Base-by-base conservation (phyloP, 768 basidiomycete species). In the Gymnopilus dilepis region DNA sequence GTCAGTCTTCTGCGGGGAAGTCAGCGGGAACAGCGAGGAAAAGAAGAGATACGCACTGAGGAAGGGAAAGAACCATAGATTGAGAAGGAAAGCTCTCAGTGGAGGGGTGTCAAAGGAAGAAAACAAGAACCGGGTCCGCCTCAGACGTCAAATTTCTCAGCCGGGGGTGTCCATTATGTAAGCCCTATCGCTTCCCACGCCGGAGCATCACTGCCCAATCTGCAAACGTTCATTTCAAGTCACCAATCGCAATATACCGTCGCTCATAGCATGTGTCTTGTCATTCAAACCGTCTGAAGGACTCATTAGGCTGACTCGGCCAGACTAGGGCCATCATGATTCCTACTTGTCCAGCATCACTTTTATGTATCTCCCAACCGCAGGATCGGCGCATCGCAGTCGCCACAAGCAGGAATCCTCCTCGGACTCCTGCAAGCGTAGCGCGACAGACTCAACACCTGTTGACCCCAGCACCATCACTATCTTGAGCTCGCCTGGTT, bases 381-480 rank as follows among this genome's bases (percentile, higher is more conserved):
- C 73, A 15, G 65, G 68, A 54, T 87, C 81, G 11, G 74, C 77
- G 67, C 86, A 84, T 28, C 88, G 86, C 61, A 91, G 56, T 51
- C 86, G 82, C 90, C 91, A 92, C 47, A 92, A 70, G 68, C 89
- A 90, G 28, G 88, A 83, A 31, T 87, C 86, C 40, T 90, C 91
- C 4, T 89, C 87, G 19, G 82, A 82, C 63, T 85, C 86, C 52
- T 80, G 83, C 48, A 92, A 72, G 33, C 89, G 83, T 31, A 91
- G 70, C 12, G 79, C 77, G 5, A 82, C 83, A 8, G 54, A 64
- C 19, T 61, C 54, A 34, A 41, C 40, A 31, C 54, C 31, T 30
- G 56, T 11, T 57, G 33, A 64, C 55, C 57, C 70, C 24, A 71
- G 64, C 26, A 73, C 71, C 21, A 87, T 74, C 51, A 86, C 67